These are phyloP conservation scores for Hypoxylon sp. DNA, from an alignment of 2,329 filamentous ascomycete species.

Conservation along the genomic window DNA sequence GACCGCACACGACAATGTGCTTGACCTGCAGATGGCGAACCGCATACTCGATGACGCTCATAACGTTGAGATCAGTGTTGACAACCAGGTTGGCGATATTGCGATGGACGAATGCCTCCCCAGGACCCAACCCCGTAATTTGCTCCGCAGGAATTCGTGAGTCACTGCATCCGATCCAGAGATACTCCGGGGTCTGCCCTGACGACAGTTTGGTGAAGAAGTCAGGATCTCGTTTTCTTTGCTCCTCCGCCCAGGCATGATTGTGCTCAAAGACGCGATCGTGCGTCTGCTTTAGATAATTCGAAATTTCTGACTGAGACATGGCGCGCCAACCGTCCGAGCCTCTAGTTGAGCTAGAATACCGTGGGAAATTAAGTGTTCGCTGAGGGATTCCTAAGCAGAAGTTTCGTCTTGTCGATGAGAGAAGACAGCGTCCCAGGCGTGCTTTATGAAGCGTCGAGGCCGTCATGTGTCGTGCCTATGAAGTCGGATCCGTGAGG, in stretches of 20 bases:
- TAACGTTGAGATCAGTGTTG: conserved; percentile 83
- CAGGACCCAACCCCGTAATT: conserved; percentile 85
- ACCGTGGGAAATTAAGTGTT: conserved; percentile 21
- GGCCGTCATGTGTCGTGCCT: conserved; percentile 12
- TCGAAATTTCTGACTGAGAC: conserved; percentile 59
- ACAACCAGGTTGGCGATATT: conserved; percentile 94
- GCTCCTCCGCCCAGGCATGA: conserved; percentile 73
- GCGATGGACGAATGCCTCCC: conserved; percentile 93
- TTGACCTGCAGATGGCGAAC: conserved; percentile 85
- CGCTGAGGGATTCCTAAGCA: conserved; percentile 3
- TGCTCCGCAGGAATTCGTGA: conserved; percentile 92
- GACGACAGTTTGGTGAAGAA: conserved; percentile 76
- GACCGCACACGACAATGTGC: conserved; percentile 84
- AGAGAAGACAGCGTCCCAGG: conserved; percentile 21
- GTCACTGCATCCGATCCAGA: conserved; percentile 94
- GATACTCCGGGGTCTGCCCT: conserved; percentile 78
- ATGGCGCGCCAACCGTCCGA: conserved; percentile 44
- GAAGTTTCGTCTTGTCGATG: conserved; percentile 24
- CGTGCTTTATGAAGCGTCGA: conserved; percentile 39
- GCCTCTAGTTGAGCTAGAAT: conserved; percentile 33
- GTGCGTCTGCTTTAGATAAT: conserved; percentile 74
- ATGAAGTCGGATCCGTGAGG: conserved; percentile 14
- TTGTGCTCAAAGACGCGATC: conserved; percentile 79
- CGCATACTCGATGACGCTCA: conserved; percentile 88
- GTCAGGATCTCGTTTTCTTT: conserved; percentile 70